Evolutionary conservation across 208 protist genomes (phyloP), one percentile per base, ranked within the genome.

Genomic region (Acanthamoeba rhysodes): DNA sequence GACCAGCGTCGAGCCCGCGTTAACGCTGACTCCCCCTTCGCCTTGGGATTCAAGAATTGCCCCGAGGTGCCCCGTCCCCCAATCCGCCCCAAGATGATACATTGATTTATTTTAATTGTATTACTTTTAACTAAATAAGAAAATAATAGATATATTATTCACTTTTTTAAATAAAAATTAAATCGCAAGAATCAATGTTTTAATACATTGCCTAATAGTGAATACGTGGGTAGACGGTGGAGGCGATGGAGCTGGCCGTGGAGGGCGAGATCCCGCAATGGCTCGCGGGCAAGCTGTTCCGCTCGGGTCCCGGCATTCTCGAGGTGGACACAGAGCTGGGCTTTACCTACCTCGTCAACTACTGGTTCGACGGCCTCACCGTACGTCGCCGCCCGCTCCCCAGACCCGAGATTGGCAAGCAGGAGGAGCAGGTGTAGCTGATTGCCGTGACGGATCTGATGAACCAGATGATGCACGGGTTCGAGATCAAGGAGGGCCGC

Each of bases 281-380:
- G 74, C 74, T 84, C 24, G 74, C 74, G 2, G 74, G 74, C 20
- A 84, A 84, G 45, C 74, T 84, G 20, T 84, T 84, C 14, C 41
- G 74, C 5, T 84, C 74, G 41, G 74, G 74, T 34, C 74, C 74
- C 18, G 74, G 74, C 74, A 84, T 41, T 37, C 74, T 84, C 18
- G 74, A 84, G 45, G 74, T 84, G 37, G 41, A 7, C 14, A 84
- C 74, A 0, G 74, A 53, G 45, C 74, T 55, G 41, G 74, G 74
- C 74, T 84, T 84, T 41, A 84, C 18, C 74, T 84, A 84, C 74
- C 74, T 84, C 41, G 74, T 84, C 74, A 84, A 84, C 45, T 41
- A 84, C 37, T 84, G 74, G 74, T 84, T 84, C 74, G 74, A 84
- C 24, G 74, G 74, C 24, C 74, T 84, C 74, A 84, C 74, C 0